phyloP scores from a whole-genome alignment of 257 asterid species.

The Fraxinus excelsior region DNA sequence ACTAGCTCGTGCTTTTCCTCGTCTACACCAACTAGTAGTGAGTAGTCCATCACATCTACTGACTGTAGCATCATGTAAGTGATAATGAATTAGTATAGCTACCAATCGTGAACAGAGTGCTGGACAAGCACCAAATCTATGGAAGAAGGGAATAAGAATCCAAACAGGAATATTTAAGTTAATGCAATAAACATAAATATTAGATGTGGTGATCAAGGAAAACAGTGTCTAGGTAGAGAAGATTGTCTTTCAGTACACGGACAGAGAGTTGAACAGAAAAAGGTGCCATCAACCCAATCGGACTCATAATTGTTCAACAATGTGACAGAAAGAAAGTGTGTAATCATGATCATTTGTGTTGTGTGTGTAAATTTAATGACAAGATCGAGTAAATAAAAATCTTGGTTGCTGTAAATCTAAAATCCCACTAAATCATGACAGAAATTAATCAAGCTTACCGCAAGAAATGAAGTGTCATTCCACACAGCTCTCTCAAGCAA shows the following conservation, averaged over 20 bases:
- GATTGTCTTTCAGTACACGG: neutral
- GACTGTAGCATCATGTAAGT: conserved; percentile 42
- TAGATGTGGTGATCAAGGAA: neutral
- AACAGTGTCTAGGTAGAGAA: neutral
- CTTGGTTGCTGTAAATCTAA: neutral
- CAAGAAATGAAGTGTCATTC: conserved; percentile 88
- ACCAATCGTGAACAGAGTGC: neutral
- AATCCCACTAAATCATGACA: neutral
- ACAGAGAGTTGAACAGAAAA: neutral
- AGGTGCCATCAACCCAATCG: neutral
- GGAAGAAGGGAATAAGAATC: neutral
- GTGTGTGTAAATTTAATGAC: neutral
- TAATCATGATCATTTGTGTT: neutral
- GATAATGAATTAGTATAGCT: conserved; percentile 15
- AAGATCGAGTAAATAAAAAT: neutral
- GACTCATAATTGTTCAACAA: neutral
- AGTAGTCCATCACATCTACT: conserved; percentile 81
- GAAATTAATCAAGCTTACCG: conserved; percentile 47
- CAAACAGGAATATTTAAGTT: neutral
- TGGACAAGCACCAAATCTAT: neutral
- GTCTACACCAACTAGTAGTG: conserved; percentile 75
- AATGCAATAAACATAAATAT: neutral
- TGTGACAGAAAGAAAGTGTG: too few species aligned
- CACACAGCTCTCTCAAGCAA: conserved; percentile 79
- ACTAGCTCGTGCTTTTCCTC: conserved; percentile 74